These are phyloP conservation scores for Candida anutae DNA, from an alignment of 1,139 yeast genomes.

Conservation along the genomic window DNA sequence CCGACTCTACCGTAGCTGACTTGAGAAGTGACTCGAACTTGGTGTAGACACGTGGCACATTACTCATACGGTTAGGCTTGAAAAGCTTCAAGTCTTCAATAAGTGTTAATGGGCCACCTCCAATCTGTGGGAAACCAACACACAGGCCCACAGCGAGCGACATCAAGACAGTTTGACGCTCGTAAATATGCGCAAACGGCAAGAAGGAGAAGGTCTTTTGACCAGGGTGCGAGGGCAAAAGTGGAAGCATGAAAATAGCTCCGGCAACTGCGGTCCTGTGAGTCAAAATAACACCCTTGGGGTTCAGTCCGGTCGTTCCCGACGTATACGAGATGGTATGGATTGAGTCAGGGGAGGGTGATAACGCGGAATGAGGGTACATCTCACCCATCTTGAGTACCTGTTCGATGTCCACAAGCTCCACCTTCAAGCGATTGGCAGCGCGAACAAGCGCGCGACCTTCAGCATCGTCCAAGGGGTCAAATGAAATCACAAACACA, in stretches of 20 bases:
- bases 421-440: conserved; percentile 7
- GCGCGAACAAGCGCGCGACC: conserved; percentile 8
- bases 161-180: conserved; percentile 13
- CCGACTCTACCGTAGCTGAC: conserved; percentile 27
- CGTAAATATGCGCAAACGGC: conserved; percentile 21
- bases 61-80: conserved; percentile 46
- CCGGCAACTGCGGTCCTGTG: conserved; percentile 51
- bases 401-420: conserved; percentile 34
- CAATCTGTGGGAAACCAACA: conserved; percentile 17
- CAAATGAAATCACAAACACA: conserved; percentile 15
- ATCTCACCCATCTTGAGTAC: conserved; percentile 48
- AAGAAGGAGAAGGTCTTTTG: conserved; percentile 12
- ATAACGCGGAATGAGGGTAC: conserved; percentile 35
- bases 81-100: conserved; percentile 49
- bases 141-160: conserved; percentile 10
- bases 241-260: conserved; percentile 20
- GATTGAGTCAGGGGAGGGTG: conserved; percentile 46
- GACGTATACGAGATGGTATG: conserved; percentile 72
- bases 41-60: conserved; percentile 63
- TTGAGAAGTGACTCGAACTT: conserved; percentile 50
- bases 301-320: conserved; percentile 64
- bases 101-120: conserved; percentile 36
- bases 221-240: conserved; percentile 5
- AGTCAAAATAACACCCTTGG: conserved; percentile 65
- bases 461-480: conserved; percentile 12